Evolutionary conservation across 805 yeast genomes (phyloP).

Genomic region (Teunomyces tritomae): DNA sequence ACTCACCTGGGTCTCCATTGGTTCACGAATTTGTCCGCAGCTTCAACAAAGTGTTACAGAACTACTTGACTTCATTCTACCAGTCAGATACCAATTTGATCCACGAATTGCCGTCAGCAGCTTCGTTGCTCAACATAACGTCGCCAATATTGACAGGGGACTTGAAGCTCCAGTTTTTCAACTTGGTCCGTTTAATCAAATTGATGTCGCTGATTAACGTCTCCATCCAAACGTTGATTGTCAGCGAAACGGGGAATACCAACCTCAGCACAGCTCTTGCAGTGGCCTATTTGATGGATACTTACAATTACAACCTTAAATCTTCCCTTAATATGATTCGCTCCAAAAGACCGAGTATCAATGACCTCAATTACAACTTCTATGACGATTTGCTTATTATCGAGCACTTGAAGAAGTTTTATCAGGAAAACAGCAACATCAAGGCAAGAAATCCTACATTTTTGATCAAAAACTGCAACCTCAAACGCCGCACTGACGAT

Average conservation of each 20-base stretch:
- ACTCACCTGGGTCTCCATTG: conserved; percentile 19
- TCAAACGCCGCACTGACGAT: conserved; percentile 26
- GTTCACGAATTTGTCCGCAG: conserved; percentile 24
- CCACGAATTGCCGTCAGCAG: conserved; percentile 28
- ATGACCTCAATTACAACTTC: conserved; percentile 27
- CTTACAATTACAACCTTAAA: conserved; percentile 32
- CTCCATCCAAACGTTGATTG: conserved; percentile 28
- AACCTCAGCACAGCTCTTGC: conserved; percentile 31
- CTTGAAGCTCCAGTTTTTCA: conserved; percentile 35
- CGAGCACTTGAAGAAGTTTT: conserved; percentile 39
- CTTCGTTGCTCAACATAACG: conserved; percentile 19
- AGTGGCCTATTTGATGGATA: conserved; percentile 40
- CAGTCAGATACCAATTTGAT: conserved; percentile 27
- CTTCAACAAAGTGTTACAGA: conserved; percentile 35
- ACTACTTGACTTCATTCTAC: conserved; percentile 37
- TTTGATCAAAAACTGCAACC: conserved; percentile 25
- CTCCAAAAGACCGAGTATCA: conserved; percentile 15
- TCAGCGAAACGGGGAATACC: conserved; percentile 29
- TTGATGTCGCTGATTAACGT: conserved; percentile 32
- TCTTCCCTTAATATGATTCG: conserved; percentile 26
- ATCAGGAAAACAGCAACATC: conserved; percentile 29
- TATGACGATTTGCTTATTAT: conserved; percentile 40
- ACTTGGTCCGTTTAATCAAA: conserved; percentile 32
- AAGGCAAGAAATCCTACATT: conserved; percentile 25
- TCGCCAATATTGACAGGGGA: conserved; percentile 40